A percentile compares a stretch with the other conserved stretches of the same genome.
These are phyloP conservation scores for Botrytis squamosa DNA, from an alignment of 2,329 filamentous ascomycete species.

Conservation along the genomic window DNA sequence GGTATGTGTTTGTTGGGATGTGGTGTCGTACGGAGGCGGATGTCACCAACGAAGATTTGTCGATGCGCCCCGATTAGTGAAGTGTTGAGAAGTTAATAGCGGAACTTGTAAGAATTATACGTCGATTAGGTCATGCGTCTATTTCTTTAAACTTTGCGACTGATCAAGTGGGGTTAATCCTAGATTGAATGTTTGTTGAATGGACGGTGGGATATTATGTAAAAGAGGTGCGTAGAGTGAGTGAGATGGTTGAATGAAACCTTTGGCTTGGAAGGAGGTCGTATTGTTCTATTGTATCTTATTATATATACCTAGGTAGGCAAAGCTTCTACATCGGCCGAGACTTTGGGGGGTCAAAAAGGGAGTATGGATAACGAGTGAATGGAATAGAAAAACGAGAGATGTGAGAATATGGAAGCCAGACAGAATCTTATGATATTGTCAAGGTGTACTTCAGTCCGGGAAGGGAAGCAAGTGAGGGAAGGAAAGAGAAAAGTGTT, in stretches of 20 bases:
- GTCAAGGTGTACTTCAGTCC: background rate
- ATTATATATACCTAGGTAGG: constrained; percentile 6
- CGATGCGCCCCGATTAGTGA: constrained; percentile 1
- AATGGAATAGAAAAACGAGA: background rate
- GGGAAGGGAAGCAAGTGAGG: background rate
- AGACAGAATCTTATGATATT: background rate
- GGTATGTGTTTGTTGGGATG: background rate
- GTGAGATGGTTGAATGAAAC: background rate
- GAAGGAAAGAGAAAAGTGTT: background rate
- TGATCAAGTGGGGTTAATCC: constrained; percentile 12
- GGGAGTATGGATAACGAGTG: constrained; percentile 5
- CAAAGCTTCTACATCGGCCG: background rate
- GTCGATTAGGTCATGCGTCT: constrained; percentile 13
- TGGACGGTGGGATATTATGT: constrained; percentile 15
- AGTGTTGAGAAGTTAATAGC: constrained; percentile 8
- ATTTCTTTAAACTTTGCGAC: background rate
- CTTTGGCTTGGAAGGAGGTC: background rate
- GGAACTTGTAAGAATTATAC: background rate
- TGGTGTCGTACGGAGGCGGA: constrained; percentile 15
- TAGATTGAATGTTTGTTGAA: constrained; percentile 8
- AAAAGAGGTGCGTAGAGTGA: background rate
- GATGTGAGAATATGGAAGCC: background rate
- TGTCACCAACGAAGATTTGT: constrained; percentile 5
- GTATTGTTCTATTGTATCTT: constrained; percentile 3
- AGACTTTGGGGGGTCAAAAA: background rate